These are phyloP conservation scores for Clavariopsis aquatica DNA, from an alignment of 495 filamentous ascomycete species.

Conservation along the genomic window DNA sequence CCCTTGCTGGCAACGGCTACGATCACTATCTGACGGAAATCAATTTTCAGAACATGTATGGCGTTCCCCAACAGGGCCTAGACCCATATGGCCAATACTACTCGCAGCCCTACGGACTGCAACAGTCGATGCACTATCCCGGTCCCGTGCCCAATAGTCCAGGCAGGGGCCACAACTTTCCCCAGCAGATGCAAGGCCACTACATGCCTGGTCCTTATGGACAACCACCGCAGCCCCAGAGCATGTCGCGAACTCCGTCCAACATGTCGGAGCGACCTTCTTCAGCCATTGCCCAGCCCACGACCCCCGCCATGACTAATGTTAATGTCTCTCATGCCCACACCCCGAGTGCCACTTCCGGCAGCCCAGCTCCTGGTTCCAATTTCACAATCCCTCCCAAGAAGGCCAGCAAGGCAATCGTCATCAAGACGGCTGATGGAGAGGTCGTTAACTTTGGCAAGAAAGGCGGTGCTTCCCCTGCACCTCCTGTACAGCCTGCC, in stretches of 20 bases:
- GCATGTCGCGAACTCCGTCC: conserved; percentile 82
- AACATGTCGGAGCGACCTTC: conserved; percentile 77
- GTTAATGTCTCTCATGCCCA: conserved; percentile 53
- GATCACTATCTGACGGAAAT: conserved; percentile 71
- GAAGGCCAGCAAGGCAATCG: conserved; percentile 67
- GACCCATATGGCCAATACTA: conserved; percentile 45
- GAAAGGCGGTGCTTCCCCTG: conserved; percentile 55
- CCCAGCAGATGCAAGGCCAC: conserved; percentile 30
- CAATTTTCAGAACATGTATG: conserved; percentile 55
- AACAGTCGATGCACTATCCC: conserved; percentile 45
- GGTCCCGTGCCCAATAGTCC: conserved; percentile 42
- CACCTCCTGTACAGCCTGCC: conserved; percentile 30
- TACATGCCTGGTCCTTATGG: conserved; percentile 55
- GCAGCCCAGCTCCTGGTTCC: conserved; percentile 49
- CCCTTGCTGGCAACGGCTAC: conserved; percentile 68
- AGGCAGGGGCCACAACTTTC: conserved; percentile 37
- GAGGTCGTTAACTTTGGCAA: conserved; percentile 64
- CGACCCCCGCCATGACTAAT: conserved; percentile 59
- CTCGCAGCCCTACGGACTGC: conserved; percentile 51
- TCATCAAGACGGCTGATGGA: conserved; percentile 77
- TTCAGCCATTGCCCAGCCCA: conserved; percentile 73
- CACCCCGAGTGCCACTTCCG: conserved; percentile 59
- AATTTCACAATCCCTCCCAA: conserved; percentile 57
- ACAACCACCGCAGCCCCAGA: conserved; percentile 56
- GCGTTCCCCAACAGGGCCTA: conserved; percentile 38